Percentiles rank a stretch among this genome's conserved stretches.
phyloP scores from a whole-genome alignment of 2,329 filamentous ascomycete species.

The Sporothrix phasma region DNA sequence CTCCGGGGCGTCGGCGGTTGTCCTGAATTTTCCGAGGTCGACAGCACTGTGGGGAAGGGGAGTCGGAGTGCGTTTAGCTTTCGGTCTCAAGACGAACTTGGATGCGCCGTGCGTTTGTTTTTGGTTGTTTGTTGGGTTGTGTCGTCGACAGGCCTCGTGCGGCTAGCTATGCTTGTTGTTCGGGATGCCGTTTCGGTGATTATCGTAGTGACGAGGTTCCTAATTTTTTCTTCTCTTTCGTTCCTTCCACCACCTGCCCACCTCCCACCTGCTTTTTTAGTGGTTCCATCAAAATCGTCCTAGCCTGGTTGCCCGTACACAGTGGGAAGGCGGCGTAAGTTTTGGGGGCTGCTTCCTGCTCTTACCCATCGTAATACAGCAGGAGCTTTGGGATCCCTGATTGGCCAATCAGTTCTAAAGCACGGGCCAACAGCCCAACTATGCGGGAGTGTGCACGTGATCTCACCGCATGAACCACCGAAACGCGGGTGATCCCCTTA shows the following conservation, averaged over 20 bases:
- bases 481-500: not conserved
- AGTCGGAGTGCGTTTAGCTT: not conserved
- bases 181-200: conserved; percentile 3
- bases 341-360: not conserved
- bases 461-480: not conserved
- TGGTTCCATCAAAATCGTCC: conserved; percentile 8
- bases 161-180: conserved; percentile 5
- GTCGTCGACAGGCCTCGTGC: conserved; percentile 9
- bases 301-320: conserved; percentile 2
- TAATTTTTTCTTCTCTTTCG: conserved; percentile 2
- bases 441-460: conserved; percentile 4
- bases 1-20: not conserved
- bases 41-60: not conserved
- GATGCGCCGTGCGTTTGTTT: not conserved
- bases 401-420: conserved; percentile 12
- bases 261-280: not conserved
- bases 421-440: not conserved
- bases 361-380: not conserved
- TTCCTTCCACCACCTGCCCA: not conserved
- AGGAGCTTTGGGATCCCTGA: conserved; percentile 2
- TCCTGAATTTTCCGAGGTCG: conserved; percentile 1
- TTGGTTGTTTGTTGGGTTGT: not conserved
- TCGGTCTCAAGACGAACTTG: not conserved
- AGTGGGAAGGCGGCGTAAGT: not conserved
- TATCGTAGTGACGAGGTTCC: conserved; percentile 1